Evolutionary conservation across 345 rosid genomes (phyloP), one percentile per base, ranked within the genome.

Genomic region (Lepidium aucheri): DNA sequence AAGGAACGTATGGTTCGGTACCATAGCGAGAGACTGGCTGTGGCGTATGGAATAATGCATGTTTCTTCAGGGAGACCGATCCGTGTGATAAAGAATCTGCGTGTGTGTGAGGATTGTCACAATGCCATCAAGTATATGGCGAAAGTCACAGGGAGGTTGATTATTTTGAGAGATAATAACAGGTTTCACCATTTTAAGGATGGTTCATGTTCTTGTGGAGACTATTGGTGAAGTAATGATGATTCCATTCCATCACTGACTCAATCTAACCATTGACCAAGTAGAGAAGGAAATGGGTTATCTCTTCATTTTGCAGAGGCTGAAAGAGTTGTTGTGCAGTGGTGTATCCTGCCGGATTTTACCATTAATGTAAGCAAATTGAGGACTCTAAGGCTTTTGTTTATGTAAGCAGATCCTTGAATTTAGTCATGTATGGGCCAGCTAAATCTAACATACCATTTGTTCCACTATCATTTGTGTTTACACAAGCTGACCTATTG

Each of bases 131-230:
- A 86, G 53, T 80, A 50, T 63, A 83, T 84, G 45, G 75, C 89
- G 8, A 86, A 78, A 72, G 83, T 86, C 69, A 75, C 57, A 11
- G 84, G 82, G 45, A 80, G 93, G 64, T 58, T 83, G 69, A 80
- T 86, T 38, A 84, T 84, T 14, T 53, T 86, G 70, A 81, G 93
- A 76, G 93, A 86, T 67, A 81, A 76, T 55, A 74, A 86, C 30
- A 83, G 93, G 11, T 86, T 84, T 79, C 93, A 86, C 60, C 87
- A 86, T 75, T 86, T 86, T 53, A 75, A 66, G 8, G 78, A 73
- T 41, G 86, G 93, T 61, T 80, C 82, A 38, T 86, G 93, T 66
- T 83, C 89, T 53, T 86, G 93, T 78, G 83, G 87, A 62, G 93
- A 86, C 74, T 86, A 81, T 65, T 86, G 93, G 93, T 79, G 52